Conservation (phyloP, 2,329 filamentous ascomycete genomes). For the Aspergillus cejpii region DNA sequence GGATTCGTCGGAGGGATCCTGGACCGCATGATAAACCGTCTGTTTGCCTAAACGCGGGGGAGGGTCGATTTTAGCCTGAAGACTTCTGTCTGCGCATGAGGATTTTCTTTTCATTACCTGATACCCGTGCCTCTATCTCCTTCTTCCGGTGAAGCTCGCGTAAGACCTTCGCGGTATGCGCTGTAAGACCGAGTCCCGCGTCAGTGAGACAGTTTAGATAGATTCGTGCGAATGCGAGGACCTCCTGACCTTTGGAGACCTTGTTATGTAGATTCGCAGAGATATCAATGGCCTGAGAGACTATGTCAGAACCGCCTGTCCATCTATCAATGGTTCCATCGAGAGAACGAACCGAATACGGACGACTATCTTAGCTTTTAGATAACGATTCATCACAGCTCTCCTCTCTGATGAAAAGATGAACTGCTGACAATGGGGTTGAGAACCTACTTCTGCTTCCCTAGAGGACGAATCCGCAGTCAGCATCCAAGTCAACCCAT, state of each 20-base stretch:
- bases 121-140: constrained; percentile 51
- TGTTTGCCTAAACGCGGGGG: constrained; percentile 50
- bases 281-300: constrained; percentile 48
- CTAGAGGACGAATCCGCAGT: constrained; percentile 24
- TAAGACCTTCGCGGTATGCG: constrained; percentile 54
- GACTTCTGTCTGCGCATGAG: not conserved
- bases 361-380: constrained; percentile 38
- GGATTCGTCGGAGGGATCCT: constrained; percentile 47
- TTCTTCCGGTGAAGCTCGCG: constrained; percentile 57
- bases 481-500: too few species aligned
- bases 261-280: constrained; percentile 57
- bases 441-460: constrained; percentile 42
- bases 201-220: constrained; percentile 3
- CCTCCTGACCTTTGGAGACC: constrained; percentile 48
- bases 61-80: not conserved
- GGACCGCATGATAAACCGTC: constrained; percentile 52
- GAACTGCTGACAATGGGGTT: not conserved
- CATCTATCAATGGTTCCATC: too few species aligned
- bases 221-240: constrained; percentile 1
- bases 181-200: constrained; percentile 22
- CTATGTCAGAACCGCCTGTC: not conserved
- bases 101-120: constrained; percentile 37
- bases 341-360: constrained; percentile 44
- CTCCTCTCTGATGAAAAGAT: not conserved
- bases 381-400: constrained; percentile 8